phyloP scores from a whole-genome alignment of 2,329 filamentous ascomycete species.

The Zymoseptoria tritici region DNA sequence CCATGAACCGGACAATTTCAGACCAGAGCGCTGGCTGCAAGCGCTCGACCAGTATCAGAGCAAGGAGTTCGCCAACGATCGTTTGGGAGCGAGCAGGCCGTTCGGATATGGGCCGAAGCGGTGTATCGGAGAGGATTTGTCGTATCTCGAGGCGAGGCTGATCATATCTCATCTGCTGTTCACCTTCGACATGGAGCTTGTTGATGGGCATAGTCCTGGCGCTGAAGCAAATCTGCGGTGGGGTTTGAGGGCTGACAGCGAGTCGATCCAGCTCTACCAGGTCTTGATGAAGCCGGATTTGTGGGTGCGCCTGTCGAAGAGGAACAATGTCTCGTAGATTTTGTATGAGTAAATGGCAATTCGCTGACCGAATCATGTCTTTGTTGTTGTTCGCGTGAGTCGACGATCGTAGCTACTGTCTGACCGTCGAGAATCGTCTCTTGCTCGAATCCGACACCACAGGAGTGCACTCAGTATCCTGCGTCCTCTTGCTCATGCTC shows the following conservation, averaged over 20 bases:
- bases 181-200: slow-evolving; percentile 3
- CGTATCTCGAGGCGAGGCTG: slow-evolving; percentile 30
- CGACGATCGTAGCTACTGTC: too few relatives aligned
- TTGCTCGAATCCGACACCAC: too few relatives aligned
- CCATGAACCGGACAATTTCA: slow-evolving; percentile 19
- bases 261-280: slow-evolving; percentile 1
- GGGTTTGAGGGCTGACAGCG: not conserved
- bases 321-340: not conserved
- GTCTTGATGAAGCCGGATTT: slow-evolving; percentile 5
- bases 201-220: not conserved
- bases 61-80: slow-evolving; percentile 14
- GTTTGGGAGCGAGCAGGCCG: slow-evolving; percentile 16
- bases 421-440: too few relatives aligned
- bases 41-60: not conserved
- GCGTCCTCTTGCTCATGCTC: not conserved
- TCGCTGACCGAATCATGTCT: too few relatives aligned
- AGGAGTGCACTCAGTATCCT: not conserved
- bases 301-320: not conserved
- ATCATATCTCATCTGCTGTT: slow-evolving; percentile 6
- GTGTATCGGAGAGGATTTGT: slow-evolving; percentile 25
- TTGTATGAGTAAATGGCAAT: too few relatives aligned
- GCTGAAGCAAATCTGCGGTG: not conserved
- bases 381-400: too few relatives aligned
- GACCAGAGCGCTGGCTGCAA: slow-evolving; percentile 28
- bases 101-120: slow-evolving; percentile 16